Evolutionary conservation across 129 eudicot species (phyloP).

Genomic region (Mikania micrantha): DNA sequence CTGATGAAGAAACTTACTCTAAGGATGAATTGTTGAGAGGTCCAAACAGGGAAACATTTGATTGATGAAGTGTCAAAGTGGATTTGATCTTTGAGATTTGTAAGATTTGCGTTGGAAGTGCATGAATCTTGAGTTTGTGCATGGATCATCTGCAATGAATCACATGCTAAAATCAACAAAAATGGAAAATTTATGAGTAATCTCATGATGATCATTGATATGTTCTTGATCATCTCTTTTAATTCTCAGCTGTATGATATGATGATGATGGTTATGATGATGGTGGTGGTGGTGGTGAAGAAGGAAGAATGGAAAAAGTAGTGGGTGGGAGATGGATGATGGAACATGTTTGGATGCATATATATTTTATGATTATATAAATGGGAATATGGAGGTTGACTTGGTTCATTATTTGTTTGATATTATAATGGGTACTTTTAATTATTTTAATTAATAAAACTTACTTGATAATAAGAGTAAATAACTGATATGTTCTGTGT

Average conservation of each 20-base stretch:
- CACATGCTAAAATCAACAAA: conserved; percentile 20
- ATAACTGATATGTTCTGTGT: no score
- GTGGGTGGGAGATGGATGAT: conserved; percentile 15
- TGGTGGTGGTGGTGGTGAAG: neutral
- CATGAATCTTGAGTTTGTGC: conserved; percentile 81
- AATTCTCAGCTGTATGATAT: neutral
- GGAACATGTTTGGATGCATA: conserved; percentile 15
- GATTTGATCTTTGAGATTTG: conserved; percentile 19
- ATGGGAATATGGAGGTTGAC: conserved; percentile 18
- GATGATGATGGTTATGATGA: conserved; percentile 7
- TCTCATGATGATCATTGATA: conserved; percentile 23
- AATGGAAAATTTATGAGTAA: conserved; percentile 24
- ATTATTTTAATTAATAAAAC: no score
- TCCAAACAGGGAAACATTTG: no score
- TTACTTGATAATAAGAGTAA: no score
- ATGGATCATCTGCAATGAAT: conserved; percentile 19
- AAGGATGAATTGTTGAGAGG: no score
- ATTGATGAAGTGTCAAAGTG: conserved; percentile 50
- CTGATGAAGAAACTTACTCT: no score
- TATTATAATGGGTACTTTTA: neutral
- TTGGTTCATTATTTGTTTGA: conserved; percentile 17
- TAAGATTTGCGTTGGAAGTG: conserved; percentile 21
- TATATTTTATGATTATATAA: conserved; percentile 6
- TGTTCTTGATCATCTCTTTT: conserved; percentile 7
- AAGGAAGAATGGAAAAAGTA: conserved; percentile 21